These are phyloP conservation scores for Tillandsia fasciculata DNA, from an alignment of 176 grass and related monocot genomes.

Conservation along the genomic window DNA sequence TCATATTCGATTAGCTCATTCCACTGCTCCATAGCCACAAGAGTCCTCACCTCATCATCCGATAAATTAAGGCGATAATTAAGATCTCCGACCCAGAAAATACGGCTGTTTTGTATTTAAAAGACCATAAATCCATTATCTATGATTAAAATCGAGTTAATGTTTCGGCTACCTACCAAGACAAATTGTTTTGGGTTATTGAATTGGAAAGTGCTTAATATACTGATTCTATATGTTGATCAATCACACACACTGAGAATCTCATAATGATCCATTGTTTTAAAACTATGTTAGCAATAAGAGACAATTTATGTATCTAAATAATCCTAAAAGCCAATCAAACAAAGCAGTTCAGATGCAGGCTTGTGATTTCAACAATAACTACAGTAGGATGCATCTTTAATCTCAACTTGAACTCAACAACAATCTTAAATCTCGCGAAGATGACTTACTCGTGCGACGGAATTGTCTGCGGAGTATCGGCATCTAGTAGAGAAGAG, in stretches of 20 bases:
- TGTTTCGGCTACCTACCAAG: too few relatives aligned
- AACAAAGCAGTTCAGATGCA: too few relatives aligned
- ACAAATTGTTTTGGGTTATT: too few relatives aligned
- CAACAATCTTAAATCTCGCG: too few relatives aligned
- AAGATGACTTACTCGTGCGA: constrained; percentile 45
- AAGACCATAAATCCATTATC: neutral
- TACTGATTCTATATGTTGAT: too few relatives aligned
- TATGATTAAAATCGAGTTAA: too few relatives aligned
- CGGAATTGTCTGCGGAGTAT: constrained; percentile 37
- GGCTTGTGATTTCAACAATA: too few relatives aligned
- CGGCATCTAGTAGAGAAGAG: constrained; percentile 31
- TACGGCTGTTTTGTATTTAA: constrained; percentile 25
- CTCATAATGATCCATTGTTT: neutral
- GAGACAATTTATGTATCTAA: too few relatives aligned
- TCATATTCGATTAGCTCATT: constrained; percentile 51
- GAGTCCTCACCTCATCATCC: constrained; percentile 31
- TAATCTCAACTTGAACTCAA: too few relatives aligned
- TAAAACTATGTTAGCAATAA: neutral
- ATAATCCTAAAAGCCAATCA: too few relatives aligned
- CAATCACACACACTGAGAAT: neutral
- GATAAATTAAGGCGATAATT: constrained; percentile 52
- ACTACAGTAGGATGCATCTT: too few relatives aligned
- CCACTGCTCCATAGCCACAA: constrained; percentile 35
- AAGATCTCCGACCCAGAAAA: constrained; percentile 77
- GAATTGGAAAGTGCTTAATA: too few relatives aligned